A percentile compares a stretch with the other conserved stretches of the same genome.
Evolutionary conservation across 805 yeast genomes (phyloP).

Genomic region (Candida schatavii): DNA sequence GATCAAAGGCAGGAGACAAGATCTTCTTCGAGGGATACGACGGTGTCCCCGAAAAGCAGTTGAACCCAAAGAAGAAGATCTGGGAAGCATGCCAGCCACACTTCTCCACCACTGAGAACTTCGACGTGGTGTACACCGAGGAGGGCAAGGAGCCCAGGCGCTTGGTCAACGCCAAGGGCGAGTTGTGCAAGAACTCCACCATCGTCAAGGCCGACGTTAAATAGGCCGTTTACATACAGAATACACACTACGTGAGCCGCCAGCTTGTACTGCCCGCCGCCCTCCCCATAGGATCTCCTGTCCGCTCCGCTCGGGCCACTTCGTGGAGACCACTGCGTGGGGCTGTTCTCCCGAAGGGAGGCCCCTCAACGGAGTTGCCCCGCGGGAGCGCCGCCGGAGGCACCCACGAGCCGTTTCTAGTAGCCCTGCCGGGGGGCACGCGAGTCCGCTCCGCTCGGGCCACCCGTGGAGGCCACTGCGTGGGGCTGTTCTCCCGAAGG

Average conservation of each 20-base stretch:
- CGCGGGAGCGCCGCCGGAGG: background rate
- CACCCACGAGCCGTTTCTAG: too few species aligned
- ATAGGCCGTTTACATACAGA: background rate
- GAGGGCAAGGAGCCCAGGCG: constrained; percentile 73
- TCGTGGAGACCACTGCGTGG: background rate
- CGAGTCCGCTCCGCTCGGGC: too few species aligned
- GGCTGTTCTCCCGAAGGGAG: too few species aligned
- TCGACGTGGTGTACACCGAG: constrained; percentile 77
- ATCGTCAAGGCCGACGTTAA: constrained; percentile 70
- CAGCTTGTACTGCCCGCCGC: too few species aligned
- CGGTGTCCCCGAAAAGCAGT: constrained; percentile 83
- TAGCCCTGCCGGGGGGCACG: too few species aligned
- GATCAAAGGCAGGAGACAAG: constrained; percentile 93
- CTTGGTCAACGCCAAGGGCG: constrained; percentile 79
- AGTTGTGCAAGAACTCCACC: constrained; percentile 68
- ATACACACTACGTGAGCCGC: too few species aligned
- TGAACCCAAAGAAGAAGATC: constrained; percentile 97
- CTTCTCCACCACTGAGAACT: constrained; percentile 74
- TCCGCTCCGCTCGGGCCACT: background rate
- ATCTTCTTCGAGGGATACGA: constrained; percentile 90
- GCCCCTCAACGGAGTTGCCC: background rate
- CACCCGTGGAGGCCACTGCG: too few species aligned
- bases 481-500: too few species aligned
- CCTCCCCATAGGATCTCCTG: background rate
- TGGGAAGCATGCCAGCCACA: constrained; percentile 95